Conservation (phyloP, 257 asterid species). For the Nicotiana sylvestris region DNA sequence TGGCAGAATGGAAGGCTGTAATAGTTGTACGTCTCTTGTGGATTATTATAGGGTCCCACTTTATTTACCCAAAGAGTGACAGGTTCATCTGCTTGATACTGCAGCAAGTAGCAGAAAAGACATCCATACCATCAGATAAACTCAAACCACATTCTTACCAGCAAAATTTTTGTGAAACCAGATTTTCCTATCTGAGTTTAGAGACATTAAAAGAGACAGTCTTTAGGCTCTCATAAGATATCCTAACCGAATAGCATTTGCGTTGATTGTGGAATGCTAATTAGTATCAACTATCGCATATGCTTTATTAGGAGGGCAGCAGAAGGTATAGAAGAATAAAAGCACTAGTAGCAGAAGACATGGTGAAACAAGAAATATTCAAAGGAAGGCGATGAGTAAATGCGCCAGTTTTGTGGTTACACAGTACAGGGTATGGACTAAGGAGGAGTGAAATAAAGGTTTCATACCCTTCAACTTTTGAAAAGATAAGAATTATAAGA, state of each 20-base stretch:
- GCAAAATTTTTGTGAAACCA: background rate
- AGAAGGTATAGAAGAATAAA: background rate
- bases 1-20: conserved; percentile 73
- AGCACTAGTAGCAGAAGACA: background rate
- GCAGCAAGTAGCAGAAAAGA: conserved; percentile 19
- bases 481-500: too few species aligned
- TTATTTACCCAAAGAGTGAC: conserved; percentile 69
- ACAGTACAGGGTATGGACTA: too few species aligned
- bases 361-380: background rate
- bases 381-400: background rate
- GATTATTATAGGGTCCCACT: conserved; percentile 81
- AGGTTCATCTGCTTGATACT: conserved; percentile 53
- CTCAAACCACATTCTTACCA: background rate
- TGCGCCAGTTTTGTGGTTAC: background rate
- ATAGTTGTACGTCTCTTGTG: conserved; percentile 77
- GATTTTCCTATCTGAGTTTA: background rate
- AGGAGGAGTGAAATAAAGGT: too few species aligned
- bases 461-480: too few species aligned
- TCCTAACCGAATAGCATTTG: background rate
- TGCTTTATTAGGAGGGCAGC: background rate
- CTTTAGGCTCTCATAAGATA: background rate
- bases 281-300: background rate
- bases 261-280: background rate
- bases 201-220: background rate
- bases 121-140: background rate